Percentiles rank a stretch among this genome's conserved stretches.
These are phyloP conservation scores for Claviceps sp. DNA, from an alignment of 2,329 filamentous ascomycete species.

Conservation along the genomic window DNA sequence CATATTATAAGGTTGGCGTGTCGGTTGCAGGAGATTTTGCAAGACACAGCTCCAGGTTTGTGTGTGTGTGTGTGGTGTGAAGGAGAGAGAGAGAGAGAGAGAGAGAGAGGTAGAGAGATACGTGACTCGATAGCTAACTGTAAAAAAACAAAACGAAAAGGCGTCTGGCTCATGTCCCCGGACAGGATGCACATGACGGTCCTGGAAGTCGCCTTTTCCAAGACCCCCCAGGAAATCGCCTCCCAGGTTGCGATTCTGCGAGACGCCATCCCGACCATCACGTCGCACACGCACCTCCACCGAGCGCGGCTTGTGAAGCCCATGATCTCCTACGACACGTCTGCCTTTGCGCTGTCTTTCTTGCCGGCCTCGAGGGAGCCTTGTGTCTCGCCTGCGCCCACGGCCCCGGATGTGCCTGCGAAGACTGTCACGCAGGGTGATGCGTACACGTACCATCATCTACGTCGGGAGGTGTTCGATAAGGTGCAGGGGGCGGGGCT, in stretches of 20 bases:
- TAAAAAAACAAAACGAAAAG: conserved; percentile 26
- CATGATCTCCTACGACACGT: conserved; percentile 68
- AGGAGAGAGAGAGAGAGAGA: not conserved
- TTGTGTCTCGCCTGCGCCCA: conserved; percentile 22
- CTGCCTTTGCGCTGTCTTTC: conserved; percentile 78
- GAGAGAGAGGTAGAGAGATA: not conserved
- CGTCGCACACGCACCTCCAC: conserved; percentile 52
- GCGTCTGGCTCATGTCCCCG: conserved; percentile 74
- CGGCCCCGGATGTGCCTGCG: conserved; percentile 21
- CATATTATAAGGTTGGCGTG: conserved; percentile 55
- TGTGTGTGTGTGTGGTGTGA: not conserved
- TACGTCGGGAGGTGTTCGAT: conserved; percentile 64
- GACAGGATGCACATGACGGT: conserved; percentile 72
- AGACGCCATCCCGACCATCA: conserved; percentile 43
- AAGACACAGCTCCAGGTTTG: conserved; percentile 55
- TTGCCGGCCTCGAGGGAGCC: conserved; percentile 60
- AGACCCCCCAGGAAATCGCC: conserved; percentile 54
- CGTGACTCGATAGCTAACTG: not conserved
- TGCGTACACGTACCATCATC: conserved; percentile 76
- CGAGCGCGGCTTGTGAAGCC: conserved; percentile 70
- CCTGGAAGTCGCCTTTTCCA: conserved; percentile 73
- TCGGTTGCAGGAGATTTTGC: conserved; percentile 54
- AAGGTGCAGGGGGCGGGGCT: conserved; percentile 48
- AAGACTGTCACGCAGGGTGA: conserved; percentile 37
- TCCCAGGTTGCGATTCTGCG: conserved; percentile 44